Evolutionary conservation across 495 filamentous ascomycete species (phyloP), one percentile per base, ranked within the genome.

Genomic region (Cercophora scortea): DNA sequence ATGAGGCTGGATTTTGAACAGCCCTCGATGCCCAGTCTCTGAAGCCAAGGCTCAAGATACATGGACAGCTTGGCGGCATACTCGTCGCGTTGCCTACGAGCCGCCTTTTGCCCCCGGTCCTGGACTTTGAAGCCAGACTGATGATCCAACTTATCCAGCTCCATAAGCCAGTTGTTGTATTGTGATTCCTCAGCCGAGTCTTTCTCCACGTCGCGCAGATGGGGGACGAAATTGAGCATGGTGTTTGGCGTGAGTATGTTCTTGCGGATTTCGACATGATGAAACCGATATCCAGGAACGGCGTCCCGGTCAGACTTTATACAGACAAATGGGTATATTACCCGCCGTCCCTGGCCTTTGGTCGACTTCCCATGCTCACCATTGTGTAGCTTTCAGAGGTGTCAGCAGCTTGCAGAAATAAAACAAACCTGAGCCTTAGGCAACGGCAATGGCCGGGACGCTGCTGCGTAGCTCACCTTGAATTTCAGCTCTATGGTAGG

Each of bases 241-340:
- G 73, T 73, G 56, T 77, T 72, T 0, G 73, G 69, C 1, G 72
- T 68, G 32, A 75, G 67, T 12, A 77, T 71, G 42, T 76, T 76
- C 40, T 71, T 76, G 52, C 54, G 64, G n/a, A 77, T 69, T 52
- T 76, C 72, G n/a, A 75, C 70, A 53, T 75, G 71, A 44, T 76
- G 74, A 45, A 74, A 76, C 19, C 67, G 53, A 50, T 77, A 77
- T 8, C 57, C 50, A 16, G 74, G 74, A 3, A 72, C 70, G 6
- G 60, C 58, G 11, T 69, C 68, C 42, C 58, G 64, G 47, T 71
- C 60, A 7, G 70, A 68, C 47, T 68, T 69, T 52, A 77, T 70
- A 53, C 64, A 63, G 18, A 61, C 50, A 8, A 73, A 64, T 5
- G 68, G 67, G 49, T 58, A 65, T 13, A 55, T 40, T 18, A 52